Conservation (phyloP, 2,329 filamentous ascomycete species). For the Simplicillium sp. region DNA sequence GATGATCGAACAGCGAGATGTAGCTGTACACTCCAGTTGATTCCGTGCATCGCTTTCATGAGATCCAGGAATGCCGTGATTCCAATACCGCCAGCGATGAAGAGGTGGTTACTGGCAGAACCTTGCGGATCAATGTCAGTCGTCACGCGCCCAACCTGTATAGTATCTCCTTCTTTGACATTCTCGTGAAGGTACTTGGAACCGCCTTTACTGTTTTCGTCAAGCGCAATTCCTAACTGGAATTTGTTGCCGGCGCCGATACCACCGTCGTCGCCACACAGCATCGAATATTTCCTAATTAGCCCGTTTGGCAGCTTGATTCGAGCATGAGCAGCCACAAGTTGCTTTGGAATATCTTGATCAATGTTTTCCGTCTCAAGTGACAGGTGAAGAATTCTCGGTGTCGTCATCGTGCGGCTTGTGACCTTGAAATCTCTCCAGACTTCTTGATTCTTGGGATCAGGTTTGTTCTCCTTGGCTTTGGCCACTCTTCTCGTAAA, state of each 20-base stretch:
- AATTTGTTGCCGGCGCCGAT: constrained; percentile 34
- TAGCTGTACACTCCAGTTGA: constrained; percentile 40
- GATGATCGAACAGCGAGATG: constrained; percentile 48
- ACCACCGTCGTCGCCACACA: constrained; percentile 19
- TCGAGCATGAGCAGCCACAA: constrained; percentile 43
- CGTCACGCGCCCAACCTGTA: constrained; percentile 43
- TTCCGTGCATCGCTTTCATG: constrained; percentile 27
- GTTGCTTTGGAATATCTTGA: constrained; percentile 14
- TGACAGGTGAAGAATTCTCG: constrained; percentile 38
- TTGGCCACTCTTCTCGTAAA: constrained; percentile 44
- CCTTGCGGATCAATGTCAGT: constrained; percentile 33
- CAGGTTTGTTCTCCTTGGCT: constrained; percentile 19
- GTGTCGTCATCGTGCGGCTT: constrained; percentile 41
- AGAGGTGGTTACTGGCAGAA: constrained; percentile 47
- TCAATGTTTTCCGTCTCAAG: constrained; percentile 33
- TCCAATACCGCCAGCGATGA: constrained; percentile 56
- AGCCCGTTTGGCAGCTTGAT: constrained; percentile 47
- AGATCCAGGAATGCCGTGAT: constrained; percentile 54
- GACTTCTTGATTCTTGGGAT: constrained; percentile 16
- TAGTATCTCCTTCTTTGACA: constrained; percentile 33
- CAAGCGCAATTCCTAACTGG: constrained; percentile 49
- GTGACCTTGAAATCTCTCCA: constrained; percentile 39
- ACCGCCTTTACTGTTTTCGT: constrained; percentile 46
- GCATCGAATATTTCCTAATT: constrained; percentile 50
- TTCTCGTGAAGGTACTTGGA: constrained; percentile 47